Base-by-base conservation (phyloP, 2,329 filamentous ascomycete species). In the Fonsecaea monophora region DNA sequence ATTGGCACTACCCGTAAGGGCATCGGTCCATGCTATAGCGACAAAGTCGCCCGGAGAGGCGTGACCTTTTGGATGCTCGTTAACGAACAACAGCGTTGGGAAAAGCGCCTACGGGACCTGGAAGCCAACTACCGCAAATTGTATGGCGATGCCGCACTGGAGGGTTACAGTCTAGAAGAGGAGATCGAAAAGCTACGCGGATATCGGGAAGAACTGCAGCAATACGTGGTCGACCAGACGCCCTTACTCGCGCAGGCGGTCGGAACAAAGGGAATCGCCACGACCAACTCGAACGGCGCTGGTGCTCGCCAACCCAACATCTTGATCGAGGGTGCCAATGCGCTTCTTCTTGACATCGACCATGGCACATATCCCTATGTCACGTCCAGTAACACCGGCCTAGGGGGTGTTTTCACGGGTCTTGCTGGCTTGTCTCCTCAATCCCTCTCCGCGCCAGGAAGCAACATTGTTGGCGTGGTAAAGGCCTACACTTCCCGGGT, bases 401-500 rank as follows among this genome's bases (percentile, higher is more conserved):
- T 83, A 10, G 81, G 80, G 34, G 81, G 81, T 50, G 80, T 80
- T 68, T 86, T 86, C 73, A 86, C 86, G 56, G 86, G 86, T 30
- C 82, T 89, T 15, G 85, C 85, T 42, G 83, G 84, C 50, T 77
- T 89, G 42, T 85, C 84, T 75, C 86, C 85, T 62, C 80, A 82
- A 64, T 84, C 82, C 68, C 82, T 89, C 72, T 83, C 81, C 67
- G 82, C 84, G 68, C 70, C 70, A 2, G 72, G 69, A 25, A 71
- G 68, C 66, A 66, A 68, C 60, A 83, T 87, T 63, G 85, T 89
- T 72, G 87, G 87, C 62, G 87, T 89, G 1, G 84, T 89, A 54
- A 89, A 89, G 75, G 87, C 87, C 34, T 89, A 89, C 80, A 88
- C 86, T 53, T 87, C 86, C 3, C 83, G 85, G 57, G 85, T 86